Conservation (phyloP, 768 basidiomycete genomes). For the Leccinum fibrillosum region DNA sequence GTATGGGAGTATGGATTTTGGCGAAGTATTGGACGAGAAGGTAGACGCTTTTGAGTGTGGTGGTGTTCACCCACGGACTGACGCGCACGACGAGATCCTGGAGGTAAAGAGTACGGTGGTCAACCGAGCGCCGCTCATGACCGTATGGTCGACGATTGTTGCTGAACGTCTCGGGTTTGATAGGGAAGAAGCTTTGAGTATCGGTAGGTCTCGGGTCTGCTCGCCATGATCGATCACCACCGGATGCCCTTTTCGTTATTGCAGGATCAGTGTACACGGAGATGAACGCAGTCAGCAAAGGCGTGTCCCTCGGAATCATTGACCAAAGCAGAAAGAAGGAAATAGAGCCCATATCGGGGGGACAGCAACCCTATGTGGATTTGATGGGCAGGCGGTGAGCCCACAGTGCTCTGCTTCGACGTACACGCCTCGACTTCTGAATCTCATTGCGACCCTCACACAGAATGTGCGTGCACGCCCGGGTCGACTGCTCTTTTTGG, state of each 20-base stretch:
- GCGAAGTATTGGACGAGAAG: constrained; percentile 69
- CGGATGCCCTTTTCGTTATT: not conserved
- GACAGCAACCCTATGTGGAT: constrained; percentile 80
- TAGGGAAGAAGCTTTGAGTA: constrained; percentile 85
- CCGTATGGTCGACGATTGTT: constrained; percentile 86
- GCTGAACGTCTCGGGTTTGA: constrained; percentile 85
- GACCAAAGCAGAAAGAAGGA: constrained; percentile 51
- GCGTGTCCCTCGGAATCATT: constrained; percentile 78
- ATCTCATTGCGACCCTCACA: not conserved
- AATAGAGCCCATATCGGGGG: constrained; percentile 51
- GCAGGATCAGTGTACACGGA: constrained; percentile 91
- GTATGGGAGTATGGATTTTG: constrained; percentile 63
- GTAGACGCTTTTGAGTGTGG: constrained; percentile 30
- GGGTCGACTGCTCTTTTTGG: not conserved
- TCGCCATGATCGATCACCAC: not conserved
- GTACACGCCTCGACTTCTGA: not conserved
- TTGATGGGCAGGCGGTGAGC: constrained; percentile 73
- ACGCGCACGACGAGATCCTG: constrained; percentile 46
- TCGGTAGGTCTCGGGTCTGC: constrained; percentile 52
- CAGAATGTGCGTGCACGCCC: constrained; percentile 39
- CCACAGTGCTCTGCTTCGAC: not conserved
- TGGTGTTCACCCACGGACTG: not conserved
- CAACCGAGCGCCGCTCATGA: constrained; percentile 94
- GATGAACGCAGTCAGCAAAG: constrained; percentile 85
- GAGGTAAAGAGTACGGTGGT: constrained; percentile 59